A percentile compares a stretch with the other conserved stretches of the same genome.
Conservation (phyloP, 495 filamentous ascomycete species). For the Talaromyces wortmannii region DNA sequence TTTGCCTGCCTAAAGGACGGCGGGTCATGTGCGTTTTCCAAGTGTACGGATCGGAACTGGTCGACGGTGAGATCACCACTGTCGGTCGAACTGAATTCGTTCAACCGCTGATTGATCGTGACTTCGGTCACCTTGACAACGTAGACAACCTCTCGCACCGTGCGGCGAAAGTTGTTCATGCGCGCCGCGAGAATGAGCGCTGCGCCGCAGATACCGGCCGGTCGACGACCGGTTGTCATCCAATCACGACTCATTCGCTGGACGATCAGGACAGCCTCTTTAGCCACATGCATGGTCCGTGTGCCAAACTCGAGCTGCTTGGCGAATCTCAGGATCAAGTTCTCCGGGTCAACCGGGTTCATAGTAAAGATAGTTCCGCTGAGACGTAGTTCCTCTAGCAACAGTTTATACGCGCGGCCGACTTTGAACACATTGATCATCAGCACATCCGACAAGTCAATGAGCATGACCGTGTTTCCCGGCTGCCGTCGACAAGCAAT, state of each 20-base stretch:
- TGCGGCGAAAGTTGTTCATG: conserved; percentile 95
- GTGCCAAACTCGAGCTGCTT: conserved; percentile 81
- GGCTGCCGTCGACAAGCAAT: conserved; percentile 68
- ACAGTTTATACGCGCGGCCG: conserved; percentile 72
- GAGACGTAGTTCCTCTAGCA: conserved; percentile 59
- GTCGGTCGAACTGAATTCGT: conserved; percentile 80
- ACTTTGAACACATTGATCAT: conserved; percentile 85
- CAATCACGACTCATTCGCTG: conserved; percentile 92
- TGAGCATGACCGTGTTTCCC: conserved; percentile 67
- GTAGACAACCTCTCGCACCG: conserved; percentile 87
- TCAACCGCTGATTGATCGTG: conserved; percentile 81
- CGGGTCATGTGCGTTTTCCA: conserved; percentile 66
- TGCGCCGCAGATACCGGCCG: conserved; percentile 90
- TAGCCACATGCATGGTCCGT: conserved; percentile 69
- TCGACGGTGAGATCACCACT: conserved; percentile 75
- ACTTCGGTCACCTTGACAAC: conserved; percentile 90
- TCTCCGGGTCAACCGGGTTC: conserved; percentile 67
- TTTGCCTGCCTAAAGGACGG: conserved; percentile 69
- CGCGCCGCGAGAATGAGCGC: conserved; percentile 90
- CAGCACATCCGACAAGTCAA: conserved; percentile 87
- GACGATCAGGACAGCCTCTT: conserved; percentile 77
- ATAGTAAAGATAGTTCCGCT: conserved; percentile 41
- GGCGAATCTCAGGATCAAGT: conserved; percentile 84
- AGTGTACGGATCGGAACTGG: conserved; percentile 68
- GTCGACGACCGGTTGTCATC: conserved; percentile 89